A percentile compares a stretch with the other conserved stretches of the same genome.
Conservation (phyloP, 441 rosid genomes). For the Bruguiera hainesii region DNA sequence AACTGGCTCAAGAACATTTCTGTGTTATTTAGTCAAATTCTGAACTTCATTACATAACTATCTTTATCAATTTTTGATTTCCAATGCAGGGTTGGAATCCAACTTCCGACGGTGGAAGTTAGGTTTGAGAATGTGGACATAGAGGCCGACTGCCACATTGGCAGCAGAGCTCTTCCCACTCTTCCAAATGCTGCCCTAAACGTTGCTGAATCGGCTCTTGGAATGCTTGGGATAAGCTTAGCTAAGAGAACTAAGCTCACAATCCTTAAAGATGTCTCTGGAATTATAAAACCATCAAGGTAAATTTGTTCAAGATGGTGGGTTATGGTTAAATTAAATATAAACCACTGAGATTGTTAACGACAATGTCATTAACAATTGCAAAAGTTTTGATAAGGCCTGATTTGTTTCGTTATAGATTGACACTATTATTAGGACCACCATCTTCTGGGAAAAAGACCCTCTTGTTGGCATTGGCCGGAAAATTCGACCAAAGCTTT, state of each 20-base stretch:
- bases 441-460: slow-evolving; percentile 26
- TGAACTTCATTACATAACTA: too few relatives aligned
- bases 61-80: too few relatives aligned
- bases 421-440: slow-evolving; percentile 24
- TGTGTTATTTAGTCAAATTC: too few relatives aligned
- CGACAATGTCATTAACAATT: too few relatives aligned
- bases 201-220: slow-evolving; percentile 51
- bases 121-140: slow-evolving; percentile 54
- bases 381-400: too few relatives aligned
- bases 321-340: not conserved
- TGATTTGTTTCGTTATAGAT: slow-evolving; percentile 1
- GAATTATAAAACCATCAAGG: slow-evolving; percentile 69
- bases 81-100: slow-evolving; percentile 48
- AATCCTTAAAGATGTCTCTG: slow-evolving; percentile 63
- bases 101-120: slow-evolving; percentile 64
- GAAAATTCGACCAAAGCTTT: slow-evolving; percentile 18
- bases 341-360: too few relatives aligned
- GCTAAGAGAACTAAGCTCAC: slow-evolving; percentile 45
- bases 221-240: slow-evolving; percentile 41
- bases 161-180: slow-evolving; percentile 70
- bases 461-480: slow-evolving; percentile 20
- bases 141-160: slow-evolving; percentile 58
- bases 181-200: slow-evolving; percentile 53
- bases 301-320: not conserved
- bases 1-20: too few relatives aligned